Percentiles rank a stretch among this genome's conserved stretches.
phyloP scores from a whole-genome alignment of 495 filamentous ascomycete genomes.

The Aspergillus wentii region DNA sequence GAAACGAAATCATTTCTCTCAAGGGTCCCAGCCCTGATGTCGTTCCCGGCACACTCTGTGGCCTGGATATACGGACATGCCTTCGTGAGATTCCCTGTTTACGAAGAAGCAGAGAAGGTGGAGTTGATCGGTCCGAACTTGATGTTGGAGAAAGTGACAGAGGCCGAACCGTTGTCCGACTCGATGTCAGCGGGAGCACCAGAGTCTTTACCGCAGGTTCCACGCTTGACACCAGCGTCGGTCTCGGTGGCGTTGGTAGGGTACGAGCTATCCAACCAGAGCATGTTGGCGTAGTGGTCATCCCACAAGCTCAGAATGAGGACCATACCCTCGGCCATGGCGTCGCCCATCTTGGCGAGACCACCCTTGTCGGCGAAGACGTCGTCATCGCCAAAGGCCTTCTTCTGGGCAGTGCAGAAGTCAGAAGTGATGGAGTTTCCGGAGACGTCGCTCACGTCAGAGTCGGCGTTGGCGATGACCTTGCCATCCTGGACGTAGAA shows the following conservation, averaged over 20 bases:
- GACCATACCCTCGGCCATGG: constrained; percentile 57
- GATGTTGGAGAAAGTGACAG: constrained; percentile 65
- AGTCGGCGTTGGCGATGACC: constrained; percentile 52
- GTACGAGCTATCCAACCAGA: constrained; percentile 79
- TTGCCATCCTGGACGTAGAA: constrained; percentile 65
- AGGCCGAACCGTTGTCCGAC: constrained; percentile 43
- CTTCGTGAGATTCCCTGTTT: too few relatives aligned
- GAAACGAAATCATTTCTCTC: too few relatives aligned
- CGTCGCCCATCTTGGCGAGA: constrained; percentile 50
- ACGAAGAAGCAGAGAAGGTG: constrained; percentile 40
- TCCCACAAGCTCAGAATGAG: constrained; percentile 79
- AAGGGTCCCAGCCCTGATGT: too few relatives aligned
- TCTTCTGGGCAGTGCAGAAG: constrained; percentile 56
- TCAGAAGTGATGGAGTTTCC: constrained; percentile 52
- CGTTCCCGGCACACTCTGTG: constrained; percentile 1
- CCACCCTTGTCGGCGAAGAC: constrained; percentile 55
- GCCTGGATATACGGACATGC: too few relatives aligned
- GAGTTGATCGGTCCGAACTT: constrained; percentile 63
- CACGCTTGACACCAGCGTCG: constrained; percentile 63
- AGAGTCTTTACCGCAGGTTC: constrained; percentile 58
- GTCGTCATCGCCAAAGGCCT: constrained; percentile 51
- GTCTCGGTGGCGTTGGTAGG: constrained; percentile 51
- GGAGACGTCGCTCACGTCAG: constrained; percentile 46
- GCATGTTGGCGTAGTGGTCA: constrained; percentile 72
- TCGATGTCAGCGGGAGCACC: constrained; percentile 63